Evolutionary conservation across 2,329 filamentous ascomycete genomes (phyloP).

Genomic region (Coniochaeta sp.): DNA sequence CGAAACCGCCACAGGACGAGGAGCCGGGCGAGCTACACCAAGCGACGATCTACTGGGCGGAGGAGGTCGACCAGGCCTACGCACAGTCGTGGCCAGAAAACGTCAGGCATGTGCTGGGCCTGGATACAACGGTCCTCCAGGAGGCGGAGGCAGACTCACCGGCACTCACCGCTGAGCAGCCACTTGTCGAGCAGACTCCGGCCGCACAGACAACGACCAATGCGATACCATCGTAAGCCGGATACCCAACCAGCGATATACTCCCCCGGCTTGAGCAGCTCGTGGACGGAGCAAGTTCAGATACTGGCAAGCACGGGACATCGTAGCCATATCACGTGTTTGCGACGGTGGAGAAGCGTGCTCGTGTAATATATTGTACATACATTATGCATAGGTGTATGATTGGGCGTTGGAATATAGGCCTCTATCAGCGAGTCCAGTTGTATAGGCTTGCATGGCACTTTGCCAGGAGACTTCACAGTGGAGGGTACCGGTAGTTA

Average conservation of each 20-base stretch:
- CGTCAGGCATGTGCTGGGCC: constrained; percentile 39
- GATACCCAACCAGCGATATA: background rate
- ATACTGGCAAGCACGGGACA: background rate
- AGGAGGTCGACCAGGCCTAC: constrained; percentile 37
- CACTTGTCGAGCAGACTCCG: background rate
- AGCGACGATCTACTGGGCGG: constrained; percentile 44
- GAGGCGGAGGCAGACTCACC: background rate
- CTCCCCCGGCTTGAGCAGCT: background rate
- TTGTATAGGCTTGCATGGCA: background rate
- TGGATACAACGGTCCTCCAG: constrained; percentile 12
- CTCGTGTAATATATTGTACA: background rate
- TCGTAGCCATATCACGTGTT: background rate
- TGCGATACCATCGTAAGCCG: background rate
- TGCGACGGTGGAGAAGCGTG: background rate
- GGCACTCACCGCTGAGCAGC: background rate
- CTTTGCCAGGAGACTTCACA: background rate
- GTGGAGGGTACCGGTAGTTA: background rate
- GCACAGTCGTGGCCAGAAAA: constrained; percentile 44
- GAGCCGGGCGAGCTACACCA: constrained; percentile 8
- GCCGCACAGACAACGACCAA: background rate
- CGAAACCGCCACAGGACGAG: constrained; percentile 14
- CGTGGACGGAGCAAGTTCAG: background rate
- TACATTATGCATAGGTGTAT: background rate
- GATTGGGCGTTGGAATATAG: background rate
- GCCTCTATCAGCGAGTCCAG: background rate